Percentiles rank a stretch among this genome's conserved stretches.
phyloP scores from a whole-genome alignment of 352 stramenopile species.

The Blastocystis hominis region DNA sequence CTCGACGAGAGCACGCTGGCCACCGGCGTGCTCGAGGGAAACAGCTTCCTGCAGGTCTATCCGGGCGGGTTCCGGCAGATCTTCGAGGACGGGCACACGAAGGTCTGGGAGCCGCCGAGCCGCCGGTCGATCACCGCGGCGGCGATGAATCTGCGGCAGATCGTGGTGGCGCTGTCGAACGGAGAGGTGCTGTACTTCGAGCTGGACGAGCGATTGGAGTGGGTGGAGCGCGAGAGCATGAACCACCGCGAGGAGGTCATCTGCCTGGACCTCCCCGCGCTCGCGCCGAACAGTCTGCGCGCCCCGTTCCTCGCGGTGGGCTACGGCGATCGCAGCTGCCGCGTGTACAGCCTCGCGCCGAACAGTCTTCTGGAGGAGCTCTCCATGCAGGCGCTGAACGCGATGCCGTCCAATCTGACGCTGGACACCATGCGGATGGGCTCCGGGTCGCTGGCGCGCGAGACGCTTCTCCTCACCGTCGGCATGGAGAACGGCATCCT shows the following conservation, averaged over 20 bases:
- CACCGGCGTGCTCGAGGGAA: conserved; percentile 82
- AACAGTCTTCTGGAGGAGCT: conserved; percentile 66
- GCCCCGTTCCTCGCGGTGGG: conserved; percentile 91
- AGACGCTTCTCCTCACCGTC: conserved; percentile 66
- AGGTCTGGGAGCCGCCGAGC: conserved; percentile 88
- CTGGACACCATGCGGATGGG: conserved; percentile 56
- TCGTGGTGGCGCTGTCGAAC: conserved; percentile 84
- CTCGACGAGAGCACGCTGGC: conserved; percentile 84
- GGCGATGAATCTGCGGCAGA: conserved; percentile 86
- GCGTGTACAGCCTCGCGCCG: conserved; percentile 85
- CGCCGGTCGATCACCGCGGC: conserved; percentile 85
- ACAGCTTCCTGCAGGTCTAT: conserved; percentile 89
- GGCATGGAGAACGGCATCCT: conserved; percentile 87
- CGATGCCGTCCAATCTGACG: conserved; percentile 34
- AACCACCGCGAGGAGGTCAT: conserved; percentile 89
- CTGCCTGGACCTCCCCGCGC: conserved; percentile 86
- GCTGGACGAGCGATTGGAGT: conserved; percentile 78
- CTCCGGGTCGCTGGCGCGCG: not conserved
- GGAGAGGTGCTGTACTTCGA: conserved; percentile 82
- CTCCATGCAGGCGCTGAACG: conserved; percentile 21
- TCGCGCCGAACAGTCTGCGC: conserved; percentile 81
- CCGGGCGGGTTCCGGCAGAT: conserved; percentile 86
- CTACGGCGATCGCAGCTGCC: conserved; percentile 69
- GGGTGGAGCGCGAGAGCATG: conserved; percentile 81
- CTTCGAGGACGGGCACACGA: conserved; percentile 78